Evolutionary conservation across 2,329 filamentous ascomycete species (phyloP), one percentile per base, ranked within the genome.

Genomic region (Cordyceps sp.): DNA sequence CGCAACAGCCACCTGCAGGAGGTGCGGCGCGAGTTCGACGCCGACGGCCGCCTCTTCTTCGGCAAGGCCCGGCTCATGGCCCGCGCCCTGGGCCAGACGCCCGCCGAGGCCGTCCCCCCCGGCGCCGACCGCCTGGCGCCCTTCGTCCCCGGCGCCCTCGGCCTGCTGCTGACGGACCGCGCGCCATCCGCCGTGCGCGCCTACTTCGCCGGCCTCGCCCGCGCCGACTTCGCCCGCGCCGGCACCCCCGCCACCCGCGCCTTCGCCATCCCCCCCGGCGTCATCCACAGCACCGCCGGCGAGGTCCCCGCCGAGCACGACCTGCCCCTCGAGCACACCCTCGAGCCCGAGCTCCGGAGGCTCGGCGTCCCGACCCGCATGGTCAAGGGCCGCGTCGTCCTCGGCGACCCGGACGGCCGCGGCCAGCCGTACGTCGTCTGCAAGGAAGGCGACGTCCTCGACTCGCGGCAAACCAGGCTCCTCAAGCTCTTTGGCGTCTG

Each of bases 21-120:
- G 48, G 82, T 96, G 45, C 77, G 88, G 45, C 71, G 75, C 42
- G 79, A 93, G 47, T 76, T 94, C 45, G 15, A 67, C 31, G 85
- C 67, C 31, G 85, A 94, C 61, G 31, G 30, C 46, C 90, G 86
- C 46, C 65, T 98, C 54, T 96, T 96, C 73, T 96, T 94, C 59
- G 90, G 88, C 61, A 98, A 96, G 66, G 96, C 88, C 37, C 96
- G 96, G 62, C 86, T 98, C 56, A 96, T 96, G 85, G 77, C 82
- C 46, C 88, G 90, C 60, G 86, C 90, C 35, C 78, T 98, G 18
- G 90, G 90, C 50, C 70, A 71, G 41, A 76, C 66, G 33, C 67
- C 75, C 43, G 78, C 81, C 49, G 79, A 83, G 47, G 83, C 86
- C 59, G 71, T 81, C 57, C 80, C 83, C 44, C 72, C 81, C 28